Evolutionary conservation across 257 asterid species (phyloP), one percentile per base, ranked within the genome.

Genomic region (Agastache rugosa): DNA sequence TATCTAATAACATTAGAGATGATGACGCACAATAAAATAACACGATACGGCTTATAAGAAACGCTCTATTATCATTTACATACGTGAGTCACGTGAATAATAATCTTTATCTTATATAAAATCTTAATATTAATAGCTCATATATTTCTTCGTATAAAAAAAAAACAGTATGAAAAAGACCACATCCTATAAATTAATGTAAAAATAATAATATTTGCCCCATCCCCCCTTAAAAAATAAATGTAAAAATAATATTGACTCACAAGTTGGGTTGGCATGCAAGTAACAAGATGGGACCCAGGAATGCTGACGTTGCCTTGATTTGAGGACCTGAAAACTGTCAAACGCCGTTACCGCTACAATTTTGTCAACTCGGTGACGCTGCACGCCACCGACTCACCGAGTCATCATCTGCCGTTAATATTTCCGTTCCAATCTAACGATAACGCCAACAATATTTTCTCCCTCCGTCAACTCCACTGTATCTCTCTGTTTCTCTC

Each of bases 291-390:
- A 9, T 65, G 69, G 77, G 78, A 11, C 77, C 82, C 70, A 78
- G 14, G 23, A 47, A 44, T 35, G 72, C 76, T 74, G 76, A 79
- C 58, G 62, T 35, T 27, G 79, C 77, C 74, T 63, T 9, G 64
- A 39, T 22, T 7, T 20, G 34, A 31, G 73, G 31, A 29, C 83
- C 75, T 62, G 2, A 29, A 71, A 74, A 54, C 74, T 6, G 79
- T 45, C 77, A 74, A 69, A 63, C 80, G 76, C 83, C 83, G 79
- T 79, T 68, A 75, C 64, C 11, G 7, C 44, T 64, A 14, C 6
- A 10, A 17, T 19, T 29, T 25, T 31, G 81, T 78, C 82, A 78
- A 79, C 76, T 79, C 76, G 75, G 63, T 78, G 73, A 74, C 83
- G 79, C 60, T 44, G 27, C 11, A 3, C 68, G 77, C 34, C 69